Base-by-base conservation (phyloP, 345 rosid species). In the Brassica cretica region DNA sequence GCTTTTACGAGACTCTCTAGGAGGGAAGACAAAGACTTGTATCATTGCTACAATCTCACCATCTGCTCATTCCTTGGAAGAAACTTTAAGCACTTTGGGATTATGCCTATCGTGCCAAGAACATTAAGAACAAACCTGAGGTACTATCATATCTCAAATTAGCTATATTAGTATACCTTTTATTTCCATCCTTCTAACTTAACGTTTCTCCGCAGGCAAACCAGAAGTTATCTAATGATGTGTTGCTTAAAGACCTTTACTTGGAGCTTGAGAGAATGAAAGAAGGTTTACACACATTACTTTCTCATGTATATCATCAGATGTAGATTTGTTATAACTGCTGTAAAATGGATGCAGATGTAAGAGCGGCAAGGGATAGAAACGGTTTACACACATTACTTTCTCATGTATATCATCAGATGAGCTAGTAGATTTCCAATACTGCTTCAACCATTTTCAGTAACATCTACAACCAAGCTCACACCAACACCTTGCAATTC, bases 11-110 rank as follows among this genome's bases (percentile, higher is more conserved):
- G 24, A 21, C 24, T 21, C 24, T 21, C 24, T 21, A 21, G 24
- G 24, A 21, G 98, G 98, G 75, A 94, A 90, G 81, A 94, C 98
- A 66, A 94, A 94, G 78, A 94, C 98, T 49, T 92, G 98, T 82
- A 89, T 94, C 79, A 91, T 92, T 75, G 98, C 98, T 10, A 94
- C 98, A 71, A 86, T 94, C 74, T 94, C 95, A 72, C 93, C 97
- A 51, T 89, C 98, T 79, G 95, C 89, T 70, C 86, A 88, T 80
- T 89, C 89, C 33, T 60, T 91, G 59, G 98, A 92, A 81, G 98
- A 92, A 89, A 94, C 98, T 29, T 77, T 94, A 74, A 92, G 98
- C 84, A 94, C 98, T 3, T 83, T 94, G 19, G 19, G 98, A 94
- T 74, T 94, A 94, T 66, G 97, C 98, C 6, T 80, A 91, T 72